phyloP scores from a whole-genome alignment of 2,329 filamentous ascomycete species.

The Beauveria varroae region DNA sequence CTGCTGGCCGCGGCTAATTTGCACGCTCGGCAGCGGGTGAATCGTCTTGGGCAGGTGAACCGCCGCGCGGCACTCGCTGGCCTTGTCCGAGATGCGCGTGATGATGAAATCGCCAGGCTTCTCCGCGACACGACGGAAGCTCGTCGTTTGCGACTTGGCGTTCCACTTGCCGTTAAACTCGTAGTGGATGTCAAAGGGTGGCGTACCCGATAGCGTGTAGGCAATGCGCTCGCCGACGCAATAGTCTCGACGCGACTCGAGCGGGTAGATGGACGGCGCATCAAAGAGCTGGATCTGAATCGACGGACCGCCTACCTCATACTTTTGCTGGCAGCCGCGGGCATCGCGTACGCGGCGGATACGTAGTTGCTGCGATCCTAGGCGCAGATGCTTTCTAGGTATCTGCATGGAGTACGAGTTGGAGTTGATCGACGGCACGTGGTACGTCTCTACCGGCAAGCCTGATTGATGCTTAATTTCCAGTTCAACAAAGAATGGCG shows the following conservation, averaged over 20 bases:
- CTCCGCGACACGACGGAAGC: constrained; percentile 89
- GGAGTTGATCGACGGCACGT: constrained; percentile 69
- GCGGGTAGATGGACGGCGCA: constrained; percentile 79
- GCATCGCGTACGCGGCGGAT: constrained; percentile 86
- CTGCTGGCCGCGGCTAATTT: constrained; percentile 76
- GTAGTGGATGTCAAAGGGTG: constrained; percentile 90
- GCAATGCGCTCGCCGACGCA: constrained; percentile 93
- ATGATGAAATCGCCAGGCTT: constrained; percentile 83
- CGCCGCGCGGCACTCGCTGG: constrained; percentile 76
- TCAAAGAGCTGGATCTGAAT: constrained; percentile 92
- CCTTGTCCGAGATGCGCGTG: constrained; percentile 78
- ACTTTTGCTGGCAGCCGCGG: constrained; percentile 75
- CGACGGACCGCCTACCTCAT: constrained; percentile 61
- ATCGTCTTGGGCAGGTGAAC: constrained; percentile 76
- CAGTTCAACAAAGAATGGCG: constrained; percentile 85
- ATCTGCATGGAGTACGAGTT: constrained; percentile 74
- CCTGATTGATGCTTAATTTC: constrained; percentile 88
- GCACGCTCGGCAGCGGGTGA: constrained; percentile 85
- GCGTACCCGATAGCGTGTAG: constrained; percentile 82
- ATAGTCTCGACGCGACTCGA: constrained; percentile 79
- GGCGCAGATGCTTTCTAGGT: constrained; percentile 73
- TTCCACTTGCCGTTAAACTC: constrained; percentile 77
- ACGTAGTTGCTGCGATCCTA: constrained; percentile 82
- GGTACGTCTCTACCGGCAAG: constrained; percentile 70
- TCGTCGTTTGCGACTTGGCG: constrained; percentile 70